Base-by-base conservation (phyloP, 805 yeast species). In the Schwanniomyces occidentalis region DNA sequence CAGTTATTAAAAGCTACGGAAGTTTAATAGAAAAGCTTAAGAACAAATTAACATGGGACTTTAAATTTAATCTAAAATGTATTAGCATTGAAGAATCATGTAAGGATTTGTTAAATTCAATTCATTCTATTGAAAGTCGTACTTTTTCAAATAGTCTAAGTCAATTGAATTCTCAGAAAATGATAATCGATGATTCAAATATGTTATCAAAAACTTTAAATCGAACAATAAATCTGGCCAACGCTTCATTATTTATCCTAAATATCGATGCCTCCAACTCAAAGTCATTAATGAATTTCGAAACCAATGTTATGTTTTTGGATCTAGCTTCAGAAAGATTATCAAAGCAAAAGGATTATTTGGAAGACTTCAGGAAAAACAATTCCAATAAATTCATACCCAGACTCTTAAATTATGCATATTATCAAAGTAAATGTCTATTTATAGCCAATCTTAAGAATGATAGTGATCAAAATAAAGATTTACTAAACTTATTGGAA, bases 341-440 rank as follows among this genome's bases (percentile, higher is more conserved):
- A 13, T 14, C 18, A n/a, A 8, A 13, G 6, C 38, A 34, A 17
- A n/a, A 13, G 6, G 10, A 4, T 15, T 16, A 24, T 12, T 22
- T 34, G n/a, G 17, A 29, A 7, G 16, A 10, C 3, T 14, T 34
- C 15, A 7, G 5, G 9, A 20, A n/a, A 4, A 21, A 21, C 6
- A 21, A 23, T 12, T 10, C 14, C 4, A 10, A 30, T 5, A 14
- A 20, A 5, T 21, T 30, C n/a, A 21, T 30, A 7, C 21, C 17
- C n/a, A 34, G 16, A 27, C 12, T 32, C 18, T 13, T 39, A 6
- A 28, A 25, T 13, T 42, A 41, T 26, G 34, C 49, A 4, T 36
- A 32, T 17, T 41, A 50, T 8, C 54, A 60, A 25, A 61, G 72
- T 20, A 68, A 66, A 38, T 49, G 65, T 18, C 51, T 67, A 23